Percentiles rank a stretch among this genome's conserved stretches.
These are phyloP conservation scores for Lichtheimia corymbifera DNA, from an alignment of 371 early-diverging fungal species.

Conservation along the genomic window DNA sequence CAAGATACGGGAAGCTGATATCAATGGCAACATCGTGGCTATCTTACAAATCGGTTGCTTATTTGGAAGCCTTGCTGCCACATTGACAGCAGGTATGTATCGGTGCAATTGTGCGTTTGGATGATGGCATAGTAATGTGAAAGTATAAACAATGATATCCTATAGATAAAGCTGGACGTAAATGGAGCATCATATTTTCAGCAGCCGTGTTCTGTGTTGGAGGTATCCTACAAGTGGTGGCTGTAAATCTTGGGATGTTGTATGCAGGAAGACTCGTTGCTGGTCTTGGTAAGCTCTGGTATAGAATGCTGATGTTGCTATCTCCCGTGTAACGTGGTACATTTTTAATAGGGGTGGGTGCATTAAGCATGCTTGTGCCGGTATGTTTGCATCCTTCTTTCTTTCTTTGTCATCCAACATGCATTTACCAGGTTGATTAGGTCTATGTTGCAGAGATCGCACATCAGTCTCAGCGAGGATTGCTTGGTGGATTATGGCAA, in stretches of 20 bases:
- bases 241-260: slow-evolving; percentile 19
- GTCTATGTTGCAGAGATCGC: slow-evolving; percentile 42
- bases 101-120: neutral
- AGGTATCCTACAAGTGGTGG: slow-evolving; percentile 30
- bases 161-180: slow-evolving; percentile 27
- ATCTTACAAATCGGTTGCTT: slow-evolving; percentile 37
- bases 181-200: slow-evolving; percentile 21
- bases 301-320: too few relatives aligned
- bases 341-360: slow-evolving; percentile 26
- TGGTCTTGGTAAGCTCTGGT: slow-evolving; percentile 25
- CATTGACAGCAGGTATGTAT: slow-evolving; percentile 27
- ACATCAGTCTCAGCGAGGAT: slow-evolving; percentile 30
- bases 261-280: slow-evolving; percentile 31
- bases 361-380: slow-evolving; percentile 32
- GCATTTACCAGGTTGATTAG: slow-evolving; percentile 8
- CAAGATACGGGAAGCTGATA: slow-evolving; percentile 25
- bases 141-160: neutral
- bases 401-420: neutral
- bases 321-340: too few relatives aligned
- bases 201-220: slow-evolving; percentile 25
- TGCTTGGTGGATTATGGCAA: slow-evolving; percentile 34
- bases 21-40: slow-evolving; percentile 38
- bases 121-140: neutral
- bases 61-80: slow-evolving; percentile 29
- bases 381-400: slow-evolving; percentile 14